phyloP scores from a whole-genome alignment of 2,329 filamentous ascomycete species.

The Tolypocladium capitatum region DNA sequence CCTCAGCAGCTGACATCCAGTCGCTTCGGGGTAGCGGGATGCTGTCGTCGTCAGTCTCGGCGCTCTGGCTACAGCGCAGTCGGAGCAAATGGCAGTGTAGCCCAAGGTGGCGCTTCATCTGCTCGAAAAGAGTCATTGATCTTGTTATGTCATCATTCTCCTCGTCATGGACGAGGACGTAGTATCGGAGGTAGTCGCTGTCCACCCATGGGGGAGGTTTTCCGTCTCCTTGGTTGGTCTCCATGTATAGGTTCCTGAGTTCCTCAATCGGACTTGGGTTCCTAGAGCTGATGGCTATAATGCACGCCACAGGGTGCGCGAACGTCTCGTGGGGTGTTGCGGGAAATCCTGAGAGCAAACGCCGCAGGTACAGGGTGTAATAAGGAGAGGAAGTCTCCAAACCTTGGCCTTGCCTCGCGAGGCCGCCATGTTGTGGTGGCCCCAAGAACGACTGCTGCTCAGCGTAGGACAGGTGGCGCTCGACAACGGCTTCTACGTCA shows the following conservation, averaged over 20 bases:
- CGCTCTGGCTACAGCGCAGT: conserved; percentile 71
- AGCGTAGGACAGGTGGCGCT: conserved; percentile 63
- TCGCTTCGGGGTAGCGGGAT: conserved; percentile 67
- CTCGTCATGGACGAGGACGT: conserved; percentile 92
- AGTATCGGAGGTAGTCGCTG: conserved; percentile 86
- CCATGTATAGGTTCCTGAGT: conserved; percentile 67
- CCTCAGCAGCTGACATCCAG: conserved; percentile 82
- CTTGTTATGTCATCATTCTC: conserved; percentile 85
- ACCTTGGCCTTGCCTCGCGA: conserved; percentile 28
- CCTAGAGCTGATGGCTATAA: conserved; percentile 88
- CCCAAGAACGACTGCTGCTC: conserved; percentile 49
- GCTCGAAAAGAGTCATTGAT: conserved; percentile 83
- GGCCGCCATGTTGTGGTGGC: conserved; percentile 20
- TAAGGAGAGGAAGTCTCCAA: conserved; percentile 55
- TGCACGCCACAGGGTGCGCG: conserved; percentile 82
- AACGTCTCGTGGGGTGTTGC: conserved; percentile 84
- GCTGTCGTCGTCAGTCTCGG: conserved; percentile 84
- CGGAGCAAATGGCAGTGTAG: conserved; percentile 87
- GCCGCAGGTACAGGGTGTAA: conserved; percentile 72
- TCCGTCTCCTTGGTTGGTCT: conserved; percentile 65
- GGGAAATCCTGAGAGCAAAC: conserved; percentile 67
- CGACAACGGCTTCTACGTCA: conserved; percentile 68
- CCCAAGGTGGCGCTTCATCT: conserved; percentile 98
- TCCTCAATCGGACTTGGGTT: conserved; percentile 77
- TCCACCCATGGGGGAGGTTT: conserved; percentile 76